Conservation (phyloP, 352 stramenopile species). For the Globisporangium cystogenes region DNA sequence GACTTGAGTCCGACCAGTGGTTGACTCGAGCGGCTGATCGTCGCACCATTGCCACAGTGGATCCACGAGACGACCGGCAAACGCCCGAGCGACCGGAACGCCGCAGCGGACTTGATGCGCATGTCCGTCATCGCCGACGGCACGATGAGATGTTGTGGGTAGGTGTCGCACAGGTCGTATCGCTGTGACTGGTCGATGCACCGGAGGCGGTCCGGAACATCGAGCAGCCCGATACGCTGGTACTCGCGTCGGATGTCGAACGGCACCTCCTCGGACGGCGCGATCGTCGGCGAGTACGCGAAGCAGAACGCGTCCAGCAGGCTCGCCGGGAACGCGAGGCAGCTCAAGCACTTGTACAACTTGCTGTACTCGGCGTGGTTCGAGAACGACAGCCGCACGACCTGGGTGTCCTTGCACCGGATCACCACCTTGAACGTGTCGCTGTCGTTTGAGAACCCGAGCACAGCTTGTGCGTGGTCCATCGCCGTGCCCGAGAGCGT, state of each 20-base stretch:
- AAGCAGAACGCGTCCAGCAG: slow-evolving; percentile 84
- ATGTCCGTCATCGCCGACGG: slow-evolving; percentile 89
- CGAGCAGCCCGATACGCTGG: slow-evolving; percentile 66
- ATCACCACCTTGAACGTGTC: slow-evolving; percentile 66
- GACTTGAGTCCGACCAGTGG: slow-evolving; percentile 79
- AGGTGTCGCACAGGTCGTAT: slow-evolving; percentile 92
- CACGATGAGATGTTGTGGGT: slow-evolving; percentile 92
- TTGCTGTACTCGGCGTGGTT: slow-evolving; percentile 72
- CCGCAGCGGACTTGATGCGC: slow-evolving; percentile 65
- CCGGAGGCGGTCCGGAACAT: slow-evolving; percentile 49
- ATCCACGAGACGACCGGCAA: slow-evolving; percentile 76
- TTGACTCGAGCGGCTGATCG: slow-evolving; percentile 79
- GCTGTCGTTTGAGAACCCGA: slow-evolving; percentile 40
- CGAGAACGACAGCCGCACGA: slow-evolving; percentile 60
- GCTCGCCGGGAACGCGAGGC: slow-evolving; percentile 62
- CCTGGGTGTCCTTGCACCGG: slow-evolving; percentile 74
- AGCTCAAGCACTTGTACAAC: slow-evolving; percentile 70
- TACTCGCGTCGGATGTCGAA: slow-evolving; percentile 83
- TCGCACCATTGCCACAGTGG: slow-evolving; percentile 63
- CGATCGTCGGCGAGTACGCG: slow-evolving; percentile 56
- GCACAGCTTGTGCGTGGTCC: slow-evolving; percentile 54
- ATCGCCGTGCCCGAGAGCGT: slow-evolving; percentile 22
- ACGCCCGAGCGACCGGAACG: slow-evolving; percentile 65
- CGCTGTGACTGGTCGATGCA: slow-evolving; percentile 72
- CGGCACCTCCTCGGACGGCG: slow-evolving; percentile 66